Evolutionary conservation across 1,139 yeast genomes (phyloP), one percentile per base, ranked within the genome.

Genomic region (Zygosaccharomyces sapae): DNA sequence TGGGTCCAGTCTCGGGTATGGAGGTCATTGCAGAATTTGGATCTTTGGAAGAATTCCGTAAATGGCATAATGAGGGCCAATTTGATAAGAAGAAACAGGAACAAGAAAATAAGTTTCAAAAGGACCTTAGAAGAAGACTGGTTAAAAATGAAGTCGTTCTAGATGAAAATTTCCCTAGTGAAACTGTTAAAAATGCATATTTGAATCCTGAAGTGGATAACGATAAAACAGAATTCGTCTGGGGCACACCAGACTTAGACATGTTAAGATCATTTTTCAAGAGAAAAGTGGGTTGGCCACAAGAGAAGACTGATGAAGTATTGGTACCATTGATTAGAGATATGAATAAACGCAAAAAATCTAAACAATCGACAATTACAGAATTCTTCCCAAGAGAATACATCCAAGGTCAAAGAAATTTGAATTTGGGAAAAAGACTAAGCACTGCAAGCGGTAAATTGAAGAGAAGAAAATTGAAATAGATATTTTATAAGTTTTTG

Each of bases 201-300:
- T 53, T 73, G 25, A 61, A 71, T 7, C 97, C 98, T 0, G 87
- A 83, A 43, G 96, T 92, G 1, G 97, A 94, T 63, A 73, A 74
- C 24, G 96, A 89, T 62, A 69, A 71, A 37, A 84, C 89, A 0
- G 74, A 76, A 43, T 90, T 94, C 67, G 77, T 77, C 47, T 94
- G 98, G 98, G 97, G 97, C 0, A 71, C 74, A 1, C 97, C 97
- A 0, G 87, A 87, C 62, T 68, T 90, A 50, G 97, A 90, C 57
- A 81, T 80, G 54, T 72, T 94, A 43, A 69, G 97, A 34, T 73
- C 80, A 0, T 90, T 77, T 58, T 70, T 94, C 62, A 77, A 78
- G 75, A 73, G 70, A 41, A 79, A 80, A 46, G 81, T 89, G n/a
- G 89, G 90, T 2, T 94, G 99, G 97, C 68, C 79, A 1, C 81